phyloP scores from a whole-genome alignment of 345 rosid genomes.

The Boechera divaricarpa region DNA sequence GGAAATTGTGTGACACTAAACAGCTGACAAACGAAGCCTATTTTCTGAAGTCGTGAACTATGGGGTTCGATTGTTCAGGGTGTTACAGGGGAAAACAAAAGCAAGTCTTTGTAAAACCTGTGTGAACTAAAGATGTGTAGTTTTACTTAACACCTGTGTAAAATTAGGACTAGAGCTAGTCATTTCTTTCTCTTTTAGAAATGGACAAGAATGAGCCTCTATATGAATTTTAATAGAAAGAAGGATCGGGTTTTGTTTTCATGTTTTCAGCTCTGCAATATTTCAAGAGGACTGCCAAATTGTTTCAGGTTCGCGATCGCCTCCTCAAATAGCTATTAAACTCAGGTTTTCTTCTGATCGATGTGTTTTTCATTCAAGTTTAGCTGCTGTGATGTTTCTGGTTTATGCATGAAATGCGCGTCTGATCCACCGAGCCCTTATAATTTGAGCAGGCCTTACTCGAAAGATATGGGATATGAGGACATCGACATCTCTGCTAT shows the following conservation, averaged over 20 bases:
- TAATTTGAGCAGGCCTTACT: constrained; percentile 77
- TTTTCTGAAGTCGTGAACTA: not conserved
- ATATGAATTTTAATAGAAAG: not conserved
- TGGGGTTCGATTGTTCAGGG: not conserved
- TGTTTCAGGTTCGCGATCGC: constrained; percentile 53
- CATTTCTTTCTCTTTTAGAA: not conserved
- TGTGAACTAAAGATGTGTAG: not conserved
- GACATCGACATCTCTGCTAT: constrained; percentile 82
- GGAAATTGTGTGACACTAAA: constrained; percentile 1
- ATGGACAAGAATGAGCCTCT: not conserved
- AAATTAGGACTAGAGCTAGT: not conserved
- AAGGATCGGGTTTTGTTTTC: constrained; percentile 11
- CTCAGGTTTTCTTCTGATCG: constrained; percentile 63
- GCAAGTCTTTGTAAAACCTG: not conserved
- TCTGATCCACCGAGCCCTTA: constrained; percentile 27
- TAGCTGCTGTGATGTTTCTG: constrained; percentile 19
- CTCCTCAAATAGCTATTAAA: constrained; percentile 70
- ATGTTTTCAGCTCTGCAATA: constrained; percentile 68
- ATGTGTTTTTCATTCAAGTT: constrained; percentile 29
- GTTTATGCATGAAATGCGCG: constrained; percentile 30
- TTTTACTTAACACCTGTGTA: not conserved
- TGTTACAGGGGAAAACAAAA: not conserved
- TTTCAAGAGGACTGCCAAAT: constrained; percentile 90
- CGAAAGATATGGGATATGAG: constrained; percentile 89
- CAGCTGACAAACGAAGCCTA: not conserved